Percentiles rank a stretch among this genome's conserved stretches.
These are phyloP conservation scores for Leccinum pellstonianum DNA, from an alignment of 768 basidiomycete species.

Conservation along the genomic window DNA sequence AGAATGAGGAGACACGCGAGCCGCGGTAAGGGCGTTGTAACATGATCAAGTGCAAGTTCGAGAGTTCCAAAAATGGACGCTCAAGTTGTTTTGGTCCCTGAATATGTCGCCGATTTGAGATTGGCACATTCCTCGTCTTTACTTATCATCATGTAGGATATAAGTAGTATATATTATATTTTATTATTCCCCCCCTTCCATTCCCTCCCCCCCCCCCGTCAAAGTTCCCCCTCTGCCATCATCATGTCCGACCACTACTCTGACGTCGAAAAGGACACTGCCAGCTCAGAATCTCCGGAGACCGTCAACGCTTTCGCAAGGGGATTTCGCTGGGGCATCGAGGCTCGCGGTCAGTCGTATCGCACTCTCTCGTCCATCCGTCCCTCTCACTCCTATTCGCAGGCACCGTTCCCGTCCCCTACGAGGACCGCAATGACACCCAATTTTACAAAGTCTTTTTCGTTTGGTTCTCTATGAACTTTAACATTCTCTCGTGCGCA, in stretches of 20 bases:
- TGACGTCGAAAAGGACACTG: constrained; percentile 32
- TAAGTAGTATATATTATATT: background rate
- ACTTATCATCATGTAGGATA: background rate
- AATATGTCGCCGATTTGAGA: background rate
- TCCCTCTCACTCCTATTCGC: background rate
- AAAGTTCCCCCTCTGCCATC: constrained; percentile 6
- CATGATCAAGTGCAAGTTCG: background rate
- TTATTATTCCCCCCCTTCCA: background rate
- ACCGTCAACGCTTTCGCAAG: constrained; percentile 5
- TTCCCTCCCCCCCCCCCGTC: too few species aligned
- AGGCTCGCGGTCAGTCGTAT: constrained; percentile 26
- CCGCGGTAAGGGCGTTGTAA: constrained; percentile 65
- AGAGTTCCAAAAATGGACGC: too few species aligned
- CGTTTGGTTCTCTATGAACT: constrained; percentile 70
- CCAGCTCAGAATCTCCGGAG: constrained; percentile 13
- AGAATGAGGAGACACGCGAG: constrained; percentile 76
- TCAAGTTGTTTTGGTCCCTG: background rate
- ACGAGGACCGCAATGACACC: constrained; percentile 52
- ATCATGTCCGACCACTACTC: constrained; percentile 25
- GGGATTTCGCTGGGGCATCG: constrained; percentile 34
- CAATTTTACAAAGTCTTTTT: constrained; percentile 66
- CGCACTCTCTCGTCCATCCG: rapidly evolving
- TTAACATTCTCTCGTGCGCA: constrained; percentile 58
- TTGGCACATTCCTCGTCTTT: background rate
- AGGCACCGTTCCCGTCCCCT: constrained; percentile 55